phyloP scores from a whole-genome alignment of 495 filamentous ascomycete genomes.

The Penicillium roqueforti region DNA sequence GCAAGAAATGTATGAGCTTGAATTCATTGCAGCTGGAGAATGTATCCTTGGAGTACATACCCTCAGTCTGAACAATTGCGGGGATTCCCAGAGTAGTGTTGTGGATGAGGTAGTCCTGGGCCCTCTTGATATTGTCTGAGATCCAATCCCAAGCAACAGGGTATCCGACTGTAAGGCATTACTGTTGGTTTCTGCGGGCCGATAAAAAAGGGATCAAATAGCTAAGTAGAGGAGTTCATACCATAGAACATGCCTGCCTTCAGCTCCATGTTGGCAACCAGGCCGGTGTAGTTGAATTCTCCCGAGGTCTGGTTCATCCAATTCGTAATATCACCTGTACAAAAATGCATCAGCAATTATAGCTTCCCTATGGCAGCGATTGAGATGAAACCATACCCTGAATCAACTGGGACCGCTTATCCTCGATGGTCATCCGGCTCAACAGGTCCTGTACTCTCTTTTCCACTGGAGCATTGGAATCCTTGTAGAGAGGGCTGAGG shows the following conservation, averaged over 20 bases:
- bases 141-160: slow-evolving; percentile 60
- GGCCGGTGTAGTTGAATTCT: slow-evolving; percentile 58
- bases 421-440: slow-evolving; percentile 63
- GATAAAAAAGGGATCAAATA: background rate
- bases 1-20: background rate
- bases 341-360: background rate
- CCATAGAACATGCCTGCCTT: slow-evolving; percentile 63
- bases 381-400: slow-evolving; percentile 40
- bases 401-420: slow-evolving; percentile 64
- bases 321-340: slow-evolving; percentile 58
- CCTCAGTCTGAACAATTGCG: slow-evolving; percentile 65
- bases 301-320: slow-evolving; percentile 61
- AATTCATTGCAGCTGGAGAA: background rate
- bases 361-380: background rate
- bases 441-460: slow-evolving; percentile 60
- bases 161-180: slow-evolving; percentile 49
- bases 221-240: slow-evolving; percentile 4
- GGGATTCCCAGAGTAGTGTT: slow-evolving; percentile 65
- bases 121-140: slow-evolving; percentile 53
- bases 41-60: slow-evolving; percentile 16
- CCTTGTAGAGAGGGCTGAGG: slow-evolving; percentile 50
- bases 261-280: slow-evolving; percentile 58
- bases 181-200: background rate
- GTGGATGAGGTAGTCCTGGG: slow-evolving; percentile 60
- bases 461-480: slow-evolving; percentile 56